Conservation (phyloP, 257 asterid species). For the Capsicum chinense region DNA sequence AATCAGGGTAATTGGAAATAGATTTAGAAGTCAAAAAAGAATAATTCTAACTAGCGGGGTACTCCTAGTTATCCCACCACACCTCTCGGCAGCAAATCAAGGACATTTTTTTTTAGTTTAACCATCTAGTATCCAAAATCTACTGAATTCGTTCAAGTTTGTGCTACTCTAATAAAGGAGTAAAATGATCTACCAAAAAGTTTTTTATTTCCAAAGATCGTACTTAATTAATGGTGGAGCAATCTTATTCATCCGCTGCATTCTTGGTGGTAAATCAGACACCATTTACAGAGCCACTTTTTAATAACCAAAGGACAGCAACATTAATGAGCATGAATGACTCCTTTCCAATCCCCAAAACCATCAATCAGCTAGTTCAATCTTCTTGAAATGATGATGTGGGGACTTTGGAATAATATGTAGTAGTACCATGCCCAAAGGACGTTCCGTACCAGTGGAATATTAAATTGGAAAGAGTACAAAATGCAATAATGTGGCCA, state of each 20-base stretch:
- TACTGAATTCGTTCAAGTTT: background rate
- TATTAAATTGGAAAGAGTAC: background rate
- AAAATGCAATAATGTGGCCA: constrained; percentile 23
- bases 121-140: background rate
- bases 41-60: too few relatives aligned
- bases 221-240: background rate
- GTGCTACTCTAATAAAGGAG: background rate
- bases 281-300: background rate
- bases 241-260: background rate
- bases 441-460: constrained; percentile 26
- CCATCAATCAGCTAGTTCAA: constrained; percentile 15
- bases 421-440: background rate
- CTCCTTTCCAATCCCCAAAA: background rate
- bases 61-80: background rate
- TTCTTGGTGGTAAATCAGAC: background rate
- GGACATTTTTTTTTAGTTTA: background rate
- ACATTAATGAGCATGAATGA: background rate
- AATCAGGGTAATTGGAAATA: background rate
- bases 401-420: background rate
- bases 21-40: too few relatives aligned
- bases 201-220: background rate
- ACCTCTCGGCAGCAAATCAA: background rate
- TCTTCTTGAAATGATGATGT: background rate
- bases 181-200: background rate
- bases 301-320: background rate